phyloP scores from a whole-genome alignment of 306 rosid genomes.

The Dalbergia cultrata region DNA sequence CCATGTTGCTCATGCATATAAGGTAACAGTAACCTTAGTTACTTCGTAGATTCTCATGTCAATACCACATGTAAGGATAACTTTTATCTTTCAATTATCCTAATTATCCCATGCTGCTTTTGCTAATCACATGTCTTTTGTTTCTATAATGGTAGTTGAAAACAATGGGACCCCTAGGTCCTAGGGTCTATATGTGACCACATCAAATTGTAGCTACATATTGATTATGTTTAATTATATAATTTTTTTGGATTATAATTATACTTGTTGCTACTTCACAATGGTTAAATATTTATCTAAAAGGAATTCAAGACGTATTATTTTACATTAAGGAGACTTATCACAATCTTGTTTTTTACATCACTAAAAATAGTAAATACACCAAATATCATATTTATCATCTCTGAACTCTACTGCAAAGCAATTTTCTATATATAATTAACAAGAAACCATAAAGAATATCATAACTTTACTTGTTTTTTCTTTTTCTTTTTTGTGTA shows the following conservation, averaged over 20 bases:
- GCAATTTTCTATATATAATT: background rate
- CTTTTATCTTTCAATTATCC: background rate
- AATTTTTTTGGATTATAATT: too few species aligned
- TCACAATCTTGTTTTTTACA: constrained; percentile 1
- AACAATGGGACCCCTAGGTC: constrained; percentile 57
- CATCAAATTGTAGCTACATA: background rate
- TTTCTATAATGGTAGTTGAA: constrained; percentile 24
- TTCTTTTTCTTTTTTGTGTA: background rate
- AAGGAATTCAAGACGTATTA: constrained; percentile 51
- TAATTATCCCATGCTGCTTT: background rate
- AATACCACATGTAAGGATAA: constrained; percentile 28
- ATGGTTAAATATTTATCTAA: constrained; percentile 1
- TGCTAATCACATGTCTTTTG: background rate
- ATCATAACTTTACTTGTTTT: background rate
- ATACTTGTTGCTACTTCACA: constrained; percentile 48
- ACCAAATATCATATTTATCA: background rate
- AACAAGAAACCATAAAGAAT: too few species aligned
- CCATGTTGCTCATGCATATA: constrained; percentile 43
- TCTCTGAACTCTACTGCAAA: background rate
- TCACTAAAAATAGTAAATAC: background rate
- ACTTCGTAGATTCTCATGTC: constrained; percentile 44
- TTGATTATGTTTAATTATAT: background rate
- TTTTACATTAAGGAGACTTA: constrained; percentile 50
- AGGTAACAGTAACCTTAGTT: constrained; percentile 19
- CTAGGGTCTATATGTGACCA: constrained; percentile 11